Evolutionary conservation across 1,284 basidiomycete genomes (phyloP), one percentile per base, ranked within the genome.

Genomic region (Ceratobasidium sp.): DNA sequence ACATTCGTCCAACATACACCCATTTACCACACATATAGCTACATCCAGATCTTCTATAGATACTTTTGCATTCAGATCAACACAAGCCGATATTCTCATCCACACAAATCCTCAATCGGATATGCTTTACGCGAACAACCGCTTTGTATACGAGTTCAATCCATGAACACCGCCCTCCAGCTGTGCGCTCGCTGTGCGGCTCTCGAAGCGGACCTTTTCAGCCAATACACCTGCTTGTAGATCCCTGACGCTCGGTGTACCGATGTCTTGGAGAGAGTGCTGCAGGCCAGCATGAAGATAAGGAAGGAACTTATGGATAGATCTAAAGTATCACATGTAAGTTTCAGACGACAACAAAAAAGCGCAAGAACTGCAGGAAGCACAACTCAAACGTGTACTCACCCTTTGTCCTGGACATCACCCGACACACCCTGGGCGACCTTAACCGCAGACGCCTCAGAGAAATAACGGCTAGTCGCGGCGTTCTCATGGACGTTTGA

Each of bases 371-470:
- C 8, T 96, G 96, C 69, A 28, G 14, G 5, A 98, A 81, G 82
- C 97, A 98, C 72, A 91, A 90, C 83, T 90, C 88, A 74, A 92
- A 38, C 23, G 13, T 11, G 5, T 7, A 70, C 67, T 59, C 44
- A 94, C 28, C 98, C 97, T 87, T 98, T 98, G 83, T 99, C 97
- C 82, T 95, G 93, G 16, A 99, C 97, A 77, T 98, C 95, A 32
- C 98, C 97, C 16, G 93, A 92, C 16, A 99, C 98, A 76, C 97
- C 97, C 83, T 98, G 95, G 4, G 97, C 97, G 66, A 99, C 98
- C 86, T 98, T 98, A 82, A 99, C 91, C 1, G 92, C 87, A 74
- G 95, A 96, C 74, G 89, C 88, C 84, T 99, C 98, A 43, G 95
- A 98, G 83, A 99, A 99, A 85, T 99, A 99, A 43, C 97, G 89